Conservation (phyloP, 257 asterid species). For the Echium plantagineum region DNA sequence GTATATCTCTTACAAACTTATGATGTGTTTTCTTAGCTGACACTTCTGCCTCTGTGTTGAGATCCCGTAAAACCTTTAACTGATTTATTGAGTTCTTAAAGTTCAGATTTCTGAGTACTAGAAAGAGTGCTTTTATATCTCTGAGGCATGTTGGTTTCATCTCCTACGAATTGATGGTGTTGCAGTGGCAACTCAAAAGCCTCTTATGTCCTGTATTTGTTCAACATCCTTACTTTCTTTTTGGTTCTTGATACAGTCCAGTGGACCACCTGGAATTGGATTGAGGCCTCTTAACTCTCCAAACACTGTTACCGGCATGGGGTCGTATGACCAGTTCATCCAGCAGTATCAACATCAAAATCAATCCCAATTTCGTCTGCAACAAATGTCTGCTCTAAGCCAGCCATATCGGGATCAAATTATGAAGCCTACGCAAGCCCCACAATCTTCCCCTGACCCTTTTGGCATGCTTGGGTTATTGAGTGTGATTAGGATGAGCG, state of each 20-base stretch:
- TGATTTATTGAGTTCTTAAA: neutral
- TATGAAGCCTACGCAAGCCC: conserved; percentile 54
- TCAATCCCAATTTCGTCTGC: conserved; percentile 81
- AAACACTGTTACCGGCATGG: conserved; percentile 61
- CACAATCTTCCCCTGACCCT: conserved; percentile 55
- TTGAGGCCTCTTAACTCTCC: conserved; percentile 67
- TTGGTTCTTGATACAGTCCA: conserved; percentile 37
- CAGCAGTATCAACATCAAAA: conserved; percentile 88
- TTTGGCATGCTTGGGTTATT: conserved; percentile 87
- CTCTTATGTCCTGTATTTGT: neutral
- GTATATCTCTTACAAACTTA: neutral
- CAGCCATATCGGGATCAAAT: conserved; percentile 89
- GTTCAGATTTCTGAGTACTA: too few species aligned
- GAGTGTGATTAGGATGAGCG: conserved; percentile 78
- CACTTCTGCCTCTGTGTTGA: neutral
- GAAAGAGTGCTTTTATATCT: neutral
- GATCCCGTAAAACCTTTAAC: neutral
- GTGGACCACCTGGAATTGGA: conserved; percentile 71
- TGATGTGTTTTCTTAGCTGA: neutral
- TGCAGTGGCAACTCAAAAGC: neutral
- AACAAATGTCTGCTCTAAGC: conserved; percentile 71
- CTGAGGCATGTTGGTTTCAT: neutral
- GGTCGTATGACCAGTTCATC: conserved; percentile 76
- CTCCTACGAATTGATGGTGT: neutral
- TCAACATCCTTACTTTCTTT: conserved; percentile 7